These are phyloP conservation scores for Euphorbia celastroides DNA, from an alignment of 441 rosid species.

Conservation along the genomic window DNA sequence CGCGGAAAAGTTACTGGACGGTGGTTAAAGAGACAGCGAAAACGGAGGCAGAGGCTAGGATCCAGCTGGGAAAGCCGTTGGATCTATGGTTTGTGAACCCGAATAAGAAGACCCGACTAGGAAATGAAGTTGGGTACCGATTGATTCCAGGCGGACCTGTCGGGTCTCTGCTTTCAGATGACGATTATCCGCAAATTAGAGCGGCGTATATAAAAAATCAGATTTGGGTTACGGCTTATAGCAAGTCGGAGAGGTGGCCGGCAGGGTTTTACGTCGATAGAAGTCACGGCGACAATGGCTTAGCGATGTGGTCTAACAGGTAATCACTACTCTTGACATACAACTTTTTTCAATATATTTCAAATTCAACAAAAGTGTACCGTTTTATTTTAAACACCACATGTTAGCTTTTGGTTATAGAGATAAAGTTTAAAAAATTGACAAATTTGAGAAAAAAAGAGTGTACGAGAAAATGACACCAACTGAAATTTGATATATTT, in stretches of 20 bases:
- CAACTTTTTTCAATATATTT: too few species aligned
- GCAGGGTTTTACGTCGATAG: slow-evolving; percentile 68
- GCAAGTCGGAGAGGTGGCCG: slow-evolving; percentile 77
- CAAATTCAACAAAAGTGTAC: too few species aligned
- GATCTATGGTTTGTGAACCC: slow-evolving; percentile 57
- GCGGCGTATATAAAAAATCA: slow-evolving; percentile 54
- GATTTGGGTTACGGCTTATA: slow-evolving; percentile 80
- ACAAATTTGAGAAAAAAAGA: too few species aligned
- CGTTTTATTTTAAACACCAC: too few species aligned
- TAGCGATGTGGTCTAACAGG: slow-evolving; percentile 69
- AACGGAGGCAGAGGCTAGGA: slow-evolving; percentile 55
- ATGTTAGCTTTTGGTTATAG: too few species aligned
- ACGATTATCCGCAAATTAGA: slow-evolving; percentile 69
- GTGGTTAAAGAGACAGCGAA: slow-evolving; percentile 52
- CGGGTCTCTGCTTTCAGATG: slow-evolving; percentile 43
- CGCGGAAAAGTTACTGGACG: slow-evolving; percentile 68
- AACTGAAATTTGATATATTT: too few species aligned
- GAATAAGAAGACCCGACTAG: slow-evolving; percentile 45
- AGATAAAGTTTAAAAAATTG: too few species aligned
- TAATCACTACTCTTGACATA: too few species aligned
- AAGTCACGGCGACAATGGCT: slow-evolving; percentile 74
- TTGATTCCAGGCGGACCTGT: slow-evolving; percentile 50
- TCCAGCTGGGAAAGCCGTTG: slow-evolving; percentile 50
- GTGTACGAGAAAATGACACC: too few species aligned
- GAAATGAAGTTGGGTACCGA: slow-evolving; percentile 69